Conservation (phyloP, 768 basidiomycete genomes). For the Tubosaeta brunneosetosa region DNA sequence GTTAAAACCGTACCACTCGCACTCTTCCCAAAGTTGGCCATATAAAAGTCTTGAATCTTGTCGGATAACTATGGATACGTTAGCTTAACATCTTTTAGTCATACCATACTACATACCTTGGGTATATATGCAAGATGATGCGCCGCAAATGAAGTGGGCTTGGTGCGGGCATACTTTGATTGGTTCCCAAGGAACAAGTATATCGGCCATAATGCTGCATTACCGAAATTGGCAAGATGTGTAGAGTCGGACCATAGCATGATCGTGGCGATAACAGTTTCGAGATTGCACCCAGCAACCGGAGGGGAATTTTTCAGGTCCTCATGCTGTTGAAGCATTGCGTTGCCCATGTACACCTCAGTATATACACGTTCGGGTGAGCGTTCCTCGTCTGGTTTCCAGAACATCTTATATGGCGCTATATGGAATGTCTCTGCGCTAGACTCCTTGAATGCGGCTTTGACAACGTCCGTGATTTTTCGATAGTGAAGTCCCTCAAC, state of each 20-base stretch:
- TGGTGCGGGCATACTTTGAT: slow-evolving; percentile 6
- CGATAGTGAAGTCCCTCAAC: slow-evolving; percentile 28
- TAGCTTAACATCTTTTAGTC: too few relatives aligned
- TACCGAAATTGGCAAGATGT: slow-evolving; percentile 17
- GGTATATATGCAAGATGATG: slow-evolving; percentile 24
- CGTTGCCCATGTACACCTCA: slow-evolving; percentile 20
- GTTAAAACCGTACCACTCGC: slow-evolving; percentile 1
- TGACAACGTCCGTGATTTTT: slow-evolving; percentile 20
- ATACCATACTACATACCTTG: neutral
- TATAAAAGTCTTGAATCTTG: slow-evolving; percentile 9
- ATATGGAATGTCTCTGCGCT: slow-evolving; percentile 13
- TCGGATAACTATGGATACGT: neutral
- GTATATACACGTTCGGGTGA: slow-evolving; percentile 14
- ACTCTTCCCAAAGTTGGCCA: neutral
- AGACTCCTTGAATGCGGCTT: slow-evolving; percentile 15
- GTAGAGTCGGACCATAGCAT: slow-evolving; percentile 29
- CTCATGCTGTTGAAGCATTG: slow-evolving; percentile 13
- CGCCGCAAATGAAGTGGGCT: slow-evolving; percentile 5
- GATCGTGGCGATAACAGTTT: slow-evolving; percentile 13
- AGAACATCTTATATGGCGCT: slow-evolving; percentile 13
- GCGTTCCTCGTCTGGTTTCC: neutral
- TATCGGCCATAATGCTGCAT: slow-evolving; percentile 13
- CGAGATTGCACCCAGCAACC: slow-evolving; percentile 9
- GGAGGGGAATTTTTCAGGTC: slow-evolving; percentile 2
- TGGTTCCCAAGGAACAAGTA: slow-evolving; percentile 7